Evolutionary conservation across 2,329 filamentous ascomycete genomes (phyloP), one percentile per base, ranked within the genome.

Genomic region (Apiospora rasikravindrae): DNA sequence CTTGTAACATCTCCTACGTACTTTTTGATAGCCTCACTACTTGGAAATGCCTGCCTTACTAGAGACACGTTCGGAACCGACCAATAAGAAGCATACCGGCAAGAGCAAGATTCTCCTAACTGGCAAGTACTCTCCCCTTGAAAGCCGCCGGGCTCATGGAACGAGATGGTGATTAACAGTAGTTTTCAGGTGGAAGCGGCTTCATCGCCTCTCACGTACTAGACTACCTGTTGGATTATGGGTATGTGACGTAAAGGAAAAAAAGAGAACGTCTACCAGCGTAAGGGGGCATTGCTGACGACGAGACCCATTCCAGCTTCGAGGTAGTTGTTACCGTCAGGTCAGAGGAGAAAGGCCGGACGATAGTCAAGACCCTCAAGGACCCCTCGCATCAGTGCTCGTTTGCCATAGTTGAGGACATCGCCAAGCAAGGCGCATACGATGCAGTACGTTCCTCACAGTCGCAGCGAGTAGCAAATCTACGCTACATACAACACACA

Each of bases 401-500:
- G 1, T 86, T 83, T 70, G 83, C 79, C 47, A 88, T 96, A 73
- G 92, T 97, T 16, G 86, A 90, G 68, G 93, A 97, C 75, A 91
- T 97, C 75, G 91, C 92, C 0, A 79, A 90, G 74, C 87, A 90
- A 29, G 88, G 88, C 24, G 93, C 92, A 33, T 97, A 96, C 76
- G 88, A 93, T 72, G 82, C 88, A 73, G 88, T 83, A 67, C 72
- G 76, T n/a, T 7, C 19, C 26, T 3, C n/a, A 13, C 2, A 2
- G 42, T 8, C n/a, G 42, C 14, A 47, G 11, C n/a, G 29, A 2
- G 45, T 10, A 40, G 49, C 24, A 51, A 10, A 51, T 2, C 11
- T n/a, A 2, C 8, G n/a, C 47, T 22, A 22, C 44, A 7, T 22
- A 7, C 45, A n/a, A 10, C 2, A n/a, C 14, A 57, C 11, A 10